These are phyloP conservation scores for Avicennia marina DNA, from an alignment of 257 asterid species.

Conservation along the genomic window DNA sequence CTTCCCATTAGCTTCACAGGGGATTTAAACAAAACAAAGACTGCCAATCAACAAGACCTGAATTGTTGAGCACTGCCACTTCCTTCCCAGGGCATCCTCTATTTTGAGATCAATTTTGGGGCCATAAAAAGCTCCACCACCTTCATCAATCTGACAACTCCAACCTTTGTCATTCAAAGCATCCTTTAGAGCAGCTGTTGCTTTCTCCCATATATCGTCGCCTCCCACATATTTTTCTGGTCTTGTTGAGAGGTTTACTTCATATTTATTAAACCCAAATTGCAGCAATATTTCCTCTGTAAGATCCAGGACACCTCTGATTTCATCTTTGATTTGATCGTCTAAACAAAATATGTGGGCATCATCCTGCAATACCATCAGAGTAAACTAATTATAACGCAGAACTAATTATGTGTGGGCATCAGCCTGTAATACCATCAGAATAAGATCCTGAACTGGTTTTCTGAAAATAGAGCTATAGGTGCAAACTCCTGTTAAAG, in stretches of 20 bases:
- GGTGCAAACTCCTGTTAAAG: too few species aligned
- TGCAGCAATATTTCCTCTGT: conserved; percentile 85
- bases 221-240: conserved; percentile 91
- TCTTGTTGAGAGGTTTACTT: conserved; percentile 92
- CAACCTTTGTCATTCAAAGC: conserved; percentile 90
- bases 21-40: conserved; percentile 6
- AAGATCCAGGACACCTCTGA: conserved; percentile 86
- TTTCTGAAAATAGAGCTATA: too few species aligned
- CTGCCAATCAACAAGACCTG: conserved; percentile 43
- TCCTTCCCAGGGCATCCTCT: conserved; percentile 97
- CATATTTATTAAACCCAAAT: conserved; percentile 86
- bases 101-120: conserved; percentile 96
- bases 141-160: conserved; percentile 82
- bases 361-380: conserved; percentile 69
- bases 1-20: neutral
- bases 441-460: too few species aligned
- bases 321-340: conserved; percentile 89
- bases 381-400: conserved; percentile 7
- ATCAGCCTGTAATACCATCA: too few species aligned
- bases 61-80: conserved; percentile 99
- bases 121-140: conserved; percentile 99
- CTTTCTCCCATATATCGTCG: conserved; percentile 82
- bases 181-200: conserved; percentile 79
- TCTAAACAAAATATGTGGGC: conserved; percentile 95
- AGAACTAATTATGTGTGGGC: too few species aligned